Percentiles rank a stretch among this genome's conserved stretches.
These are phyloP conservation scores for Kazachstania taianensis DNA, from an alignment of 805 yeast species.

Conservation along the genomic window DNA sequence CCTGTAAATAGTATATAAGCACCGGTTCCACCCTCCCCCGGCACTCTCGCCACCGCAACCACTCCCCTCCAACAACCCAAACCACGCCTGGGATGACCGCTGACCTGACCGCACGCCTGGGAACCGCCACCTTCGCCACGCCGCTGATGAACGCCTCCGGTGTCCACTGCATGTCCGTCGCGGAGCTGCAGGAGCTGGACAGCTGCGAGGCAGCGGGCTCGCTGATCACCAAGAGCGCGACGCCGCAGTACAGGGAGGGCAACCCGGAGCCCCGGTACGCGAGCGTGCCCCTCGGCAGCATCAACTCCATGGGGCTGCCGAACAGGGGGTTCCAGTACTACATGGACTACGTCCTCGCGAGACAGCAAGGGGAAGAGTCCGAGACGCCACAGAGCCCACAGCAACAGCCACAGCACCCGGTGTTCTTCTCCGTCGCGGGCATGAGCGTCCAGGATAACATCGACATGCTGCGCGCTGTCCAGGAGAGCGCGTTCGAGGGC, in stretches of 20 bases:
- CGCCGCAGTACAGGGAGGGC: constrained; percentile 20
- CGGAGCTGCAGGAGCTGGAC: constrained; percentile 20
- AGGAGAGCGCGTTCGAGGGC: constrained; percentile 21
- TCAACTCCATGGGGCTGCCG: constrained; percentile 28
- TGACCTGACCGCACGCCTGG: constrained; percentile 15
- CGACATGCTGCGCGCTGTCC: constrained; percentile 16
- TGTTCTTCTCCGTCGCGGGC: constrained; percentile 26
- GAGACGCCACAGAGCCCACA: constrained; percentile 7
- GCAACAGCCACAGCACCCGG: no score
- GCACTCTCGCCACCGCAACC: background rate
- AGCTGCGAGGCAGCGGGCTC: constrained; percentile 22
- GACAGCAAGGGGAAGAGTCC: constrained; percentile 10
- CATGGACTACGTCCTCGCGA: constrained; percentile 17
- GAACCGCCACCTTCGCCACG: constrained; percentile 15
- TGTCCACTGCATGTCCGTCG: constrained; percentile 25
- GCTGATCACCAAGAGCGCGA: constrained; percentile 25
- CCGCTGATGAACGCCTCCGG: constrained; percentile 29
- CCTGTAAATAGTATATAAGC: background rate
- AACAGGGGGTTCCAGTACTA: constrained; percentile 25
- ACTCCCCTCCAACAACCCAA: background rate
- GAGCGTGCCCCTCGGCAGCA: constrained; percentile 26
- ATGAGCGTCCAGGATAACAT: constrained; percentile 25
- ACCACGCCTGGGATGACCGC: no score
- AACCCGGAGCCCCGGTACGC: constrained; percentile 26
- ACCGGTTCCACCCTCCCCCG: background rate